Conservation (phyloP, 306 rosid genomes). For the Datisca glomerata region DNA sequence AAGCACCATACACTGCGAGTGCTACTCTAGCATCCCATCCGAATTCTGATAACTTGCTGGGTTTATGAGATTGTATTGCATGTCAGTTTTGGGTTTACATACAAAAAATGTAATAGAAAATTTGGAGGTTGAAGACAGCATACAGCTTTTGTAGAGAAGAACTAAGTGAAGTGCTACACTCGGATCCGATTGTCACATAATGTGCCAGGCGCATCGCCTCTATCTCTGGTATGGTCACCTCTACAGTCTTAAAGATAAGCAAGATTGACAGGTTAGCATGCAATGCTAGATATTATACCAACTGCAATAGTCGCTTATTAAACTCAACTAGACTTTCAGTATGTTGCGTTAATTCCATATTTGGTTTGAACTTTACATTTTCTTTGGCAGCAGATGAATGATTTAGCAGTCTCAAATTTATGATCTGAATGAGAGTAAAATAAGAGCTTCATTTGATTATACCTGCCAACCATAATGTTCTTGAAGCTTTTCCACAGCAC, state of each 20-base stretch:
- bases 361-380: background rate
- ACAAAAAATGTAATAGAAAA: slow-evolving; percentile 7
- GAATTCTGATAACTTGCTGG: slow-evolving; percentile 48
- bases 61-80: slow-evolving; percentile 13
- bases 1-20: slow-evolving; percentile 62
- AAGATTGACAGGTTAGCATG: slow-evolving; percentile 15
- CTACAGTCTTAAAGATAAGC: slow-evolving; percentile 40
- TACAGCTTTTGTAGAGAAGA: slow-evolving; percentile 45
- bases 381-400: background rate
- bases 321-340: background rate
- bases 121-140: slow-evolving; percentile 11
- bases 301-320: background rate
- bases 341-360: background rate
- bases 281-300: no score
- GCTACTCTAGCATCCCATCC: slow-evolving; percentile 96
- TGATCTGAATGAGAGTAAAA: background rate
- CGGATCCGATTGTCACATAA: slow-evolving; percentile 74
- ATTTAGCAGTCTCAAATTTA: background rate
- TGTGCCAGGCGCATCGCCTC: slow-evolving; percentile 95
- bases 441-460: slow-evolving; percentile 3
- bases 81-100: slow-evolving; percentile 12
- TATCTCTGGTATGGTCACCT: slow-evolving; percentile 88
- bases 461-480: slow-evolving; percentile 79
- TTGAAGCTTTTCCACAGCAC: slow-evolving; percentile 52
- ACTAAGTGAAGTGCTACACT: slow-evolving; percentile 50